Conservation (phyloP, 2,329 filamentous ascomycete genomes). For the Parascedosporium putredinis region DNA sequence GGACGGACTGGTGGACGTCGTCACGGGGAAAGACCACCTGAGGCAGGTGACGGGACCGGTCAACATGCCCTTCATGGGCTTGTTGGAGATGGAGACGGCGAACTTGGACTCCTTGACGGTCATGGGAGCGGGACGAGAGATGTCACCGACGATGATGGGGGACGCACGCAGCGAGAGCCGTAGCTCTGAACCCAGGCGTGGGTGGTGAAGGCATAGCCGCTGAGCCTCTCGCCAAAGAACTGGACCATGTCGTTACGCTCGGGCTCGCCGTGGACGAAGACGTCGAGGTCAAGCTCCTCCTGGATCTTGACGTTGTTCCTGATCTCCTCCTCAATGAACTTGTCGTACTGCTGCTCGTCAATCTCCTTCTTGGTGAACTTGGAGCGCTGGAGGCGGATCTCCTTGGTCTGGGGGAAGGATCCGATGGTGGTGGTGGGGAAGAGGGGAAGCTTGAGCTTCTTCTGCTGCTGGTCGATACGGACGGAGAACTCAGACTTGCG, state of each 20-base stretch:
- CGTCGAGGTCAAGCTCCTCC: slow-evolving; percentile 94
- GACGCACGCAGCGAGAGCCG: slow-evolving; percentile 95
- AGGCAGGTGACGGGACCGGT: slow-evolving; percentile 98
- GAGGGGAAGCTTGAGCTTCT: slow-evolving; percentile 82
- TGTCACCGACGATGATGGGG: slow-evolving; percentile 98
- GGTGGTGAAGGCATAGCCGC: slow-evolving; percentile 97
- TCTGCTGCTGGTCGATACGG: slow-evolving; percentile 81
- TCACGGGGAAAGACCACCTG: slow-evolving; percentile 99
- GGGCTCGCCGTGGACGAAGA: slow-evolving; percentile 96
- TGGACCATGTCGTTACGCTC: slow-evolving; percentile 99
- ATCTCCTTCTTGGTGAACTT: slow-evolving; percentile 99
- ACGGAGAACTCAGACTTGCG: slow-evolving; percentile 80
- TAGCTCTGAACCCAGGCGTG: slow-evolving; percentile 99
- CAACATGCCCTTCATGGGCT: slow-evolving; percentile 99
- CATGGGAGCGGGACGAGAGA: slow-evolving; percentile 94
- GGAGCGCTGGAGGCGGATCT: slow-evolving; percentile 93
- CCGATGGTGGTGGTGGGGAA: slow-evolving; percentile 99
- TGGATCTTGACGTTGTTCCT: slow-evolving; percentile 90
- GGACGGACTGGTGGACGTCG: slow-evolving; percentile 96
- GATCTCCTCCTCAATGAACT: slow-evolving; percentile 99
- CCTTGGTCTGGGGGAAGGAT: slow-evolving; percentile 98
- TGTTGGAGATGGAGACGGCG: slow-evolving; percentile 88
- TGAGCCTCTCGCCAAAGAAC: slow-evolving; percentile 96
- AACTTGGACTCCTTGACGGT: slow-evolving; percentile 99
- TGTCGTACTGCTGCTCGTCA: slow-evolving; percentile 83